Base-by-base conservation (phyloP, 768 basidiomycete genomes). In the Leucogyrophana mollusca region DNA sequence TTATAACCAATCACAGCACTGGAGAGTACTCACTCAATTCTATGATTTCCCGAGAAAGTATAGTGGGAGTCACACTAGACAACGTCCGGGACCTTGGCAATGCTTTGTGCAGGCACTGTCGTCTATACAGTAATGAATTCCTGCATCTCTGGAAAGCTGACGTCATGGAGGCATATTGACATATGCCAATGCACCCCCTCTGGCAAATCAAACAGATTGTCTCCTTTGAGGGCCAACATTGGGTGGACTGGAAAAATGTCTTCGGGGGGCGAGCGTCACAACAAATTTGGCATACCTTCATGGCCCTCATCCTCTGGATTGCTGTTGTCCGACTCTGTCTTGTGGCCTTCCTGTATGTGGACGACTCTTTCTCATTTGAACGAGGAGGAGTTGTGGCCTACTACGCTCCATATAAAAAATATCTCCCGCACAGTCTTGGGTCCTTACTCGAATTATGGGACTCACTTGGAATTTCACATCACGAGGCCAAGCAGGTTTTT, bases 171-270 rank as follows among this genome's bases (percentile, higher is more conserved):
- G 74, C 74, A 0, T 77, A 73, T 24, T 51, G 64, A 0, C 57
- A 61, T 0, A 41, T 72, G 8, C 74, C 72, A 0, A 56, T 73
- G 50, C 66, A 73, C 36, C 68, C 64, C 0, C 33, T 55, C 0
- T 75, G 73, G 73, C 71, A 77, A 37, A 47, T 75, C 1, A 68
- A 68, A 13, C 73, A 76, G 30, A 43, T 72, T 0, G 55, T 67
- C 6, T 53, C 40, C 0, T 43, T 73, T 14, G 53, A 63, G 5
- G 59, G 56, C 0, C 3, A 16, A 0, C 25, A 27, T 0, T 49
- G 65, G 41, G 46, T 71, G 0, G 65, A 71, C 17, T 24, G 53
- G 0, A 21, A 39, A 7, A 61, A 60, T 16, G 43, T 50, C 6
- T 71, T 72, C 38, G 64, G 69, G 0, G 51, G 53, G 0, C 9